Evolutionary conservation across 2,329 filamentous ascomycete genomes (phyloP), one percentile per base, ranked within the genome.

Genomic region (Penicillium sclerotiorum): DNA sequence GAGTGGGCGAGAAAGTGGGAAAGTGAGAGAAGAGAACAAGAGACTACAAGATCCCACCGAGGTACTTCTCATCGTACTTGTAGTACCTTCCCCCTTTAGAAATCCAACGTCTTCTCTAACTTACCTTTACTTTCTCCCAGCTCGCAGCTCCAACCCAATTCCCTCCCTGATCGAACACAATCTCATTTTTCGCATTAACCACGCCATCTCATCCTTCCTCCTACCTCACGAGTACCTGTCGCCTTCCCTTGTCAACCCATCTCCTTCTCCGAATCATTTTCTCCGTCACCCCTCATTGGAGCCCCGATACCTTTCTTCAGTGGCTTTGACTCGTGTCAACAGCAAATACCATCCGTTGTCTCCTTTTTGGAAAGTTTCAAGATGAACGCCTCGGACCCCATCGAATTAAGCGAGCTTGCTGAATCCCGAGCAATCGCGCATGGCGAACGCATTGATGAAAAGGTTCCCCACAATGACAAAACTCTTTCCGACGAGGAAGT

Each of bases 361-460:
- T 45, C 42, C n/a, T 20, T n/a, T 13, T 13, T 8, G 32, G 32
- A 15, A 35, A 13, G 23, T 21, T 9, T 15, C 51, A 57, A 15
- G 30, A 66, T 66, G 62, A 64, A 66, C 30, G 43, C 50, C 20
- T 63, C 61, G 17, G 58, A 66, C 44, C 60, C 61, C 3, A 45
- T 58, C 28, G 64, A 66, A 15, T 45, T 60, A 40, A 51, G 57
- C 22, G 64, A 66, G 45, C 39, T 60, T 13, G 51, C 61, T 52
- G 63, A 60, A 49, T 47, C 63, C n/a, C 48, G 49, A 20, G 60
- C 57, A 20, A 23, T 52, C 20, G 11, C 53, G 6, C 55, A 65
- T 7, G 58, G 63, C 49, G 38, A 48, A 5, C 18, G 42, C n/a
- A 12, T 55, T 3, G 27, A 50, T 11, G 61, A 63, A 43, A 57